phyloP scores from a whole-genome alignment of 2,329 filamentous ascomycete genomes.

The Sporothrix brunneoviolacea region DNA sequence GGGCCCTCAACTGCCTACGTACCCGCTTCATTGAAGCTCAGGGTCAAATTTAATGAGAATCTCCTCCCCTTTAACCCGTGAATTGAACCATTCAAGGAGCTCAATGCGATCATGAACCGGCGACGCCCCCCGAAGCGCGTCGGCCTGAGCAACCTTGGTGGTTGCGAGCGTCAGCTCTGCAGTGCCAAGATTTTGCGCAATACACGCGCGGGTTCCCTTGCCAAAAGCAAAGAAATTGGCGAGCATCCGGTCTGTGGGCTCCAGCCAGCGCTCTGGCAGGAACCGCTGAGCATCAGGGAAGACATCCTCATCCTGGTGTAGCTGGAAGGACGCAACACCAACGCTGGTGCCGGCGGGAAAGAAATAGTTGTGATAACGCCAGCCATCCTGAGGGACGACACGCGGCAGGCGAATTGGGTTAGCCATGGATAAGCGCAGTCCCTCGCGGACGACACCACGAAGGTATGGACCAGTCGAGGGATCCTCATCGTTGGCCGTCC shows the following conservation, averaged over 20 bases:
- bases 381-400: constrained; percentile 8
- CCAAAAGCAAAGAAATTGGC: constrained; percentile 19
- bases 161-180: constrained; percentile 14
- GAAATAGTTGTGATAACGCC: constrained; percentile 15
- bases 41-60: too few relatives aligned
- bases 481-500: too few relatives aligned
- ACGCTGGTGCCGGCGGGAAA: constrained; percentile 22
- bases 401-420: constrained; percentile 17
- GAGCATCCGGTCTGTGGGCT: constrained; percentile 11
- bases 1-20: too few relatives aligned
- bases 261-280: constrained; percentile 19
- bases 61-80: constrained; percentile 10
- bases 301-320: constrained; percentile 19
- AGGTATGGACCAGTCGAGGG: constrained; percentile 11
- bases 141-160: neutral
- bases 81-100: constrained; percentile 15
- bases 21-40: too few relatives aligned
- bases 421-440: constrained; percentile 17
- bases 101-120: neutral
- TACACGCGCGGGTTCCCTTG: constrained; percentile 20
- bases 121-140: constrained; percentile 1
- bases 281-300: constrained; percentile 18
- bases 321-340: constrained; percentile 18
- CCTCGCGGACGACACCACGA: constrained; percentile 16
- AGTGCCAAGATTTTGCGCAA: constrained; percentile 18